Conservation (phyloP, 2,329 filamentous ascomycete species). For the Fusarium scirpi region DNA sequence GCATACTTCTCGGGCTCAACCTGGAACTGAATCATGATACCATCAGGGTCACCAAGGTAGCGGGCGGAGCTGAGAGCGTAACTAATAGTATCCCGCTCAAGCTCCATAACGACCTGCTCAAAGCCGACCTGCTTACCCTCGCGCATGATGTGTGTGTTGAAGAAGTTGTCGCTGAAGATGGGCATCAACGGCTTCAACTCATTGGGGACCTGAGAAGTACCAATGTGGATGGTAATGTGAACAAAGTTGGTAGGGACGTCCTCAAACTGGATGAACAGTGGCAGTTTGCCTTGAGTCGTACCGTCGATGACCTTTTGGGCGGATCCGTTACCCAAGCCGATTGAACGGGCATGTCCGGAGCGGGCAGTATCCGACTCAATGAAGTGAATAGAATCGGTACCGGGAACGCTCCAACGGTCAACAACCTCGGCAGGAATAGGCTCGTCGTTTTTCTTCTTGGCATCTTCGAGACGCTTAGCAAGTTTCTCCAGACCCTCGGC, state of each 20-base stretch:
- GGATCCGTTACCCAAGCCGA: conserved; percentile 74
- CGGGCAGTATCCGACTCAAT: conserved; percentile 88
- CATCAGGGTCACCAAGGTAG: conserved; percentile 81
- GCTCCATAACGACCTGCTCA: conserved; percentile 89
- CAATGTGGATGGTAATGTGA: conserved; percentile 83
- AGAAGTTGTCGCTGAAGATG: conserved; percentile 92
- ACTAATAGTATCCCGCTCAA: conserved; percentile 91
- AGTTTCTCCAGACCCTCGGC: conserved; percentile 83
- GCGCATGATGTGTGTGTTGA: conserved; percentile 86
- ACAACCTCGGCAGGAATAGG: conserved; percentile 87
- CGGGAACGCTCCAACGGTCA: conserved; percentile 83
- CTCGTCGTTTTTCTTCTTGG: conserved; percentile 88
- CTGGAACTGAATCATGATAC: conserved; percentile 83
- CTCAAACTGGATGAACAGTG: conserved; percentile 96
- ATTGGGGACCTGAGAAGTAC: conserved; percentile 81
- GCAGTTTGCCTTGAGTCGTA: conserved; percentile 69
- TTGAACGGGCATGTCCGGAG: conserved; percentile 78
- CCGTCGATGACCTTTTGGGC: conserved; percentile 82
- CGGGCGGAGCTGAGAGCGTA: conserved; percentile 79
- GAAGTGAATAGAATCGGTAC: conserved; percentile 93
- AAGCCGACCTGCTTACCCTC: conserved; percentile 84
- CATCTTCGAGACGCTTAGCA: conserved; percentile 79
- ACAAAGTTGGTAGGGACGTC: conserved; percentile 94
- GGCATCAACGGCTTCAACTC: conserved; percentile 85
- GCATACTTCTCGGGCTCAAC: conserved; percentile 90